Evolutionary conservation across 2,329 filamentous ascomycete genomes (phyloP), one percentile per base, ranked within the genome.

Genomic region (Talaromyces sp.): DNA sequence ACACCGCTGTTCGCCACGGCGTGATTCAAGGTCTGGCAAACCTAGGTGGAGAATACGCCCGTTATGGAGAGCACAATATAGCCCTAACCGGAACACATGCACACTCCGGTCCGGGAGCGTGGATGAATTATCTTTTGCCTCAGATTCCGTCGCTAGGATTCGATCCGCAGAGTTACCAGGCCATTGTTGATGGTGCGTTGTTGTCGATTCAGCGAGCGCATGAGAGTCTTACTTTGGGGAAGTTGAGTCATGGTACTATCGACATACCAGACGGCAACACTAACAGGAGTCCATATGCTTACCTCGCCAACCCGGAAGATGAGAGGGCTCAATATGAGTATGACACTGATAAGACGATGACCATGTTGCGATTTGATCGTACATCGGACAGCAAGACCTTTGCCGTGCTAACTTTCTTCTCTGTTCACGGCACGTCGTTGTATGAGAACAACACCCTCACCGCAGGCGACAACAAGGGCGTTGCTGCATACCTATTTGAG

Each of bases 381-480:
- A 85, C 86, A 10, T 89, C 86, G 0, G 91, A 95, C 72, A 84
- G 85, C 58, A 93, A 92, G 78, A 89, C 89, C 65, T 86, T 92
- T 49, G 93, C 92, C 13, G 82, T 96, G 0, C 79, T 98, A 65
- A 95, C 92, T 17, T 98, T 93, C 91, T 97, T 94, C 75, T 88
- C 94, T 2, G 91, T 93, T 0, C 94, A 98, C 75, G 93, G 93
- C 56, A 98, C 94, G 0, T 96, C 92, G 0, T 86, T 97, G 77
- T 87, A 93, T 27, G 90, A 91, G 63, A 97, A 97, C 79, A 97
- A 97, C 78, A 97, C 93, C 0, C 83, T 97, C 15, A 87, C 95
- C 60, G 89, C 93, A 2, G 94, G 92, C n/a, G 94, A 98, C 77
- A 98, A 98, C 81, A 98, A 98, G 79, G 94, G 94, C 13, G 92